Conservation (phyloP, 2,329 filamentous ascomycete genomes). For the Ceratocystis smalleyi region DNA sequence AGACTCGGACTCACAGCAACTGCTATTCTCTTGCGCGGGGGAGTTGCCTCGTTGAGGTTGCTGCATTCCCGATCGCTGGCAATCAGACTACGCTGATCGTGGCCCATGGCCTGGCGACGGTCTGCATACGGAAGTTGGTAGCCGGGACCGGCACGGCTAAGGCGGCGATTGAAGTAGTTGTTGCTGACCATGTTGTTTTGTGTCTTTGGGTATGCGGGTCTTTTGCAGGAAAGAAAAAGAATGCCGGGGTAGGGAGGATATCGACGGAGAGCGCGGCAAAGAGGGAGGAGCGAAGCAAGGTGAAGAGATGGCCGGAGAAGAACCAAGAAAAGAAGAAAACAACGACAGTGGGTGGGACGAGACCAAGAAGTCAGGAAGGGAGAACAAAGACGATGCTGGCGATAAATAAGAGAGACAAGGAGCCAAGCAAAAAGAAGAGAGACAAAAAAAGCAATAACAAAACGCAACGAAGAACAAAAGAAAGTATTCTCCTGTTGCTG, state of each 20-base stretch:
- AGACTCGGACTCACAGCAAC: constrained; percentile 37
- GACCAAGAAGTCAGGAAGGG: neutral
- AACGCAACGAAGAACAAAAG: neutral
- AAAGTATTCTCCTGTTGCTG: neutral
- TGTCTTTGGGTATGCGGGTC: too few species aligned
- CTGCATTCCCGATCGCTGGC: neutral
- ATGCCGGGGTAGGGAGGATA: too few species aligned
- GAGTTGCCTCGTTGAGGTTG: constrained; percentile 25
- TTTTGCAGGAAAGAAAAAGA: too few species aligned
- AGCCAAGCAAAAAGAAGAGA: neutral
- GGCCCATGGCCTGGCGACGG: constrained; percentile 26
- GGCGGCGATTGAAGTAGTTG: neutral
- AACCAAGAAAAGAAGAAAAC: constrained; percentile 1
- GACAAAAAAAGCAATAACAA: neutral
- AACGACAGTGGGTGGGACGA: neutral
- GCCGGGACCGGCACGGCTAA: constrained; percentile 27
- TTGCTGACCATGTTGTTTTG: constrained; percentile 16
- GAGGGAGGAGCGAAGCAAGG: neutral
- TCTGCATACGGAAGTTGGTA: constrained; percentile 25
- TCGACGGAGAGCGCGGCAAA: neutral
- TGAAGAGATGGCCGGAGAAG: neutral
- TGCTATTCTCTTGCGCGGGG: constrained; percentile 41
- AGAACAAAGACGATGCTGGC: neutral
- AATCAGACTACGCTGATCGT: constrained; percentile 19
- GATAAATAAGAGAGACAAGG: neutral